Percentiles rank a stretch among this genome's conserved stretches.
These are phyloP conservation scores for Naganishia antarctica DNA, from an alignment of 768 basidiomycete genomes.

Conservation along the genomic window DNA sequence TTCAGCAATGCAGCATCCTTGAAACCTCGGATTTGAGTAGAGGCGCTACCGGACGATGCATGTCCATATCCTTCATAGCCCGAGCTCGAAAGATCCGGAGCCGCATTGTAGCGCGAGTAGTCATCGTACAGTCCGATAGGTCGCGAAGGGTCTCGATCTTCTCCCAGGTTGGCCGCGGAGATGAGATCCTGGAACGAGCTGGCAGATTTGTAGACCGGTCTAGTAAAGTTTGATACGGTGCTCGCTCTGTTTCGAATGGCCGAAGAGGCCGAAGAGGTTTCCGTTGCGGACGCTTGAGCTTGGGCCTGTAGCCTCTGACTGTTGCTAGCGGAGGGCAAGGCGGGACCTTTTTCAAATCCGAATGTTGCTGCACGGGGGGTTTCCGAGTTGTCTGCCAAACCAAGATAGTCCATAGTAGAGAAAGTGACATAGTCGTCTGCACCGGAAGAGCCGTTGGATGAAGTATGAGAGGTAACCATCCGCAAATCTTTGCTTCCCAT, in stretches of 20 bases:
- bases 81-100: not conserved
- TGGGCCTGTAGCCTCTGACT: constrained; percentile 14
- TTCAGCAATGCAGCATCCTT: constrained; percentile 30
- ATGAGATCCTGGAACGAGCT: constrained; percentile 31
- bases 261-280: constrained; percentile 59
- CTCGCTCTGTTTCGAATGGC: constrained; percentile 64
- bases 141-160: constrained; percentile 54
- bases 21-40: constrained; percentile 3
- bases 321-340: constrained; percentile 14
- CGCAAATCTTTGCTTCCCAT: constrained; percentile 69
- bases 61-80: constrained; percentile 11
- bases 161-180: constrained; percentile 59
- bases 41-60: not conserved
- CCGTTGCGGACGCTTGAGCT: constrained; percentile 72
- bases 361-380: constrained; percentile 30
- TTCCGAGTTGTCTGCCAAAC: constrained; percentile 65
- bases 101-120: constrained; percentile 7
- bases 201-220: constrained; percentile 53
- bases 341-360: constrained; percentile 24
- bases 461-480: constrained; percentile 72
- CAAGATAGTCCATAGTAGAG: constrained; percentile 93
- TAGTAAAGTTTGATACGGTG: constrained; percentile 90
- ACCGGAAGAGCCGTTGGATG: constrained; percentile 49
- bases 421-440: constrained; percentile 74
- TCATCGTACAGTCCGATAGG: constrained; percentile 48